phyloP scores from a whole-genome alignment of 2,329 filamentous ascomycete species.

The Cercospora citrullina region DNA sequence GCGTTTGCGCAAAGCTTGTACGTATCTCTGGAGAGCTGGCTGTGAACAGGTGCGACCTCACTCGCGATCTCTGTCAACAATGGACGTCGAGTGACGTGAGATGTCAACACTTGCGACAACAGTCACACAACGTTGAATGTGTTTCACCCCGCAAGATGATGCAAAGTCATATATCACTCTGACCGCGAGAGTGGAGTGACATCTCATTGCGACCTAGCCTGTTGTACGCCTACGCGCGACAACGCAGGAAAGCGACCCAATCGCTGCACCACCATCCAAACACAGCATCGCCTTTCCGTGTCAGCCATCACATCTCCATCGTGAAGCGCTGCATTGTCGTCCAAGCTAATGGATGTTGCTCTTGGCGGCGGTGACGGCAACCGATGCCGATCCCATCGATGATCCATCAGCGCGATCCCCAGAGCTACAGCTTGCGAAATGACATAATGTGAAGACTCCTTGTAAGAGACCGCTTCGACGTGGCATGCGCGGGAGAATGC shows the following conservation, averaged over 20 bases:
- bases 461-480: not conserved
- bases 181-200: not conserved
- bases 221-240: not conserved
- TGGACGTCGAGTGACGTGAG: not conserved
- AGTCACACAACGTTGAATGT: not conserved
- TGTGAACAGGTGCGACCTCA: not conserved
- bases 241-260: not conserved
- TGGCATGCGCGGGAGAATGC: not conserved
- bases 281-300: not conserved
- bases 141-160: not conserved
- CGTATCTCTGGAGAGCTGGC: not conserved
- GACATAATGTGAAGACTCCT: not conserved
- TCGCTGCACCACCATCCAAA: not conserved
- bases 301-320: not conserved
- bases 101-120: not conserved
- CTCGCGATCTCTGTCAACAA: not conserved
- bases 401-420: not conserved
- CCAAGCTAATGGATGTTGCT: constrained; percentile 2
- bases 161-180: not conserved
- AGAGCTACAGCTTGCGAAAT: not conserved
- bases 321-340: constrained; percentile 1
- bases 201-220: not conserved
- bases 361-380: not conserved
- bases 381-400: not conserved
- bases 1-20: not conserved